Evolutionary conservation across 192 early-diverging fungal genomes (phyloP).

Genomic region (Chytriomyces sp.): DNA sequence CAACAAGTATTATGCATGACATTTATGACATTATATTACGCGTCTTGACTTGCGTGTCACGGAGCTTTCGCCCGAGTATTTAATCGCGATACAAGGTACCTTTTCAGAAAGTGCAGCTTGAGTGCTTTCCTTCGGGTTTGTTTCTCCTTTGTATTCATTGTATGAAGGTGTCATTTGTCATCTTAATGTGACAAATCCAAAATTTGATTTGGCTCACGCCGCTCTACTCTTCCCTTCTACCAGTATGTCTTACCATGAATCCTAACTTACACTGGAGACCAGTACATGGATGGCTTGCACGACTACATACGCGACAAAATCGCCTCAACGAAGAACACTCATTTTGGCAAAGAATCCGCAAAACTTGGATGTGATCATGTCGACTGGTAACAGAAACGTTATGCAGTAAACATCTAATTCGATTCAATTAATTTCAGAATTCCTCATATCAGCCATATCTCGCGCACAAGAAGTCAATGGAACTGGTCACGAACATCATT

Average conservation of each 20-base stretch:
- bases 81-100: constrained; percentile 55
- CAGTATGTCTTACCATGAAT: no score
- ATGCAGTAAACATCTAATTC: background rate
- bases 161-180: no score
- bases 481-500: constrained; percentile 60
- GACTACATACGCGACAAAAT: constrained; percentile 58
- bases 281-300: constrained; percentile 57
- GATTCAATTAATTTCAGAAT: constrained; percentile 25
- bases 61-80: constrained; percentile 46
- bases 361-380: constrained; percentile 47
- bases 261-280: no score
- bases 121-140: background rate
- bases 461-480: constrained; percentile 53
- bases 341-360: constrained; percentile 42
- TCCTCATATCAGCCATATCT: constrained; percentile 55
- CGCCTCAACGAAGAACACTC: constrained; percentile 45
- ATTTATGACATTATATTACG: constrained; percentile 47
- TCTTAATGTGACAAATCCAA: no score
- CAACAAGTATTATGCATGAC: background rate
- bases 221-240: no score
- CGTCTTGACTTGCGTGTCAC: constrained; percentile 52
- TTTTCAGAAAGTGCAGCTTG: constrained; percentile 46
- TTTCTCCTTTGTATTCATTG: background rate
- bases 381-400: constrained; percentile 34
- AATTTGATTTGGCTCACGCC: no score